Conservation (phyloP, 139 green algal species). For the Mesostigma viride region DNA sequence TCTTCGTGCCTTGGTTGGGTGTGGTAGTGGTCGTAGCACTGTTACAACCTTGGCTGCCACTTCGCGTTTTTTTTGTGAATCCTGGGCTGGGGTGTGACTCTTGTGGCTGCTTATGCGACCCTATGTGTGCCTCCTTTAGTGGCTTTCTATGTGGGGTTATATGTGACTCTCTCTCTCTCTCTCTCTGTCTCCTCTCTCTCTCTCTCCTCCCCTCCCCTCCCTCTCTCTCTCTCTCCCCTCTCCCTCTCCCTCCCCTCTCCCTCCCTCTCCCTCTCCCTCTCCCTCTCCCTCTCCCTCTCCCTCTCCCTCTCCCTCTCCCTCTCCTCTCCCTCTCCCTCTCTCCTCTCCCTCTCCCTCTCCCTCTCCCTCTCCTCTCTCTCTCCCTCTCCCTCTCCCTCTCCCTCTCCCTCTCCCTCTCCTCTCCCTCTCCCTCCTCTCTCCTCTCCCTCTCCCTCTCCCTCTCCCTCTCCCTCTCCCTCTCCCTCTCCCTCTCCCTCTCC, state of each 20-base stretch:
- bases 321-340: background rate
- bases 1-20: too few species aligned
- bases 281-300: background rate
- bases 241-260: background rate
- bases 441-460: too few species aligned
- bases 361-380: background rate
- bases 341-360: background rate
- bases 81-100: too few species aligned
- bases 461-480: too few species aligned
- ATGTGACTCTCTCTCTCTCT: background rate
- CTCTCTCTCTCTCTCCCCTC: background rate
- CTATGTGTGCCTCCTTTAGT: background rate
- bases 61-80: too few species aligned
- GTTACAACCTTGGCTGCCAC: too few species aligned
- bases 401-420: too few species aligned
- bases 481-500: too few species aligned
- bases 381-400: constrained; percentile 7
- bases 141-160: constrained; percentile 3
- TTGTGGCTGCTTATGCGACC: too few species aligned
- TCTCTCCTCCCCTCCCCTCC: background rate
- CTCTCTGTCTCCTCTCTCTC: background rate
- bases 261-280: background rate
- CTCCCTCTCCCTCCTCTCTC: too few species aligned
- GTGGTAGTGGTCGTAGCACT: too few species aligned
- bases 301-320: background rate